Conservation (phyloP, 495 filamentous ascomycete genomes). For the Cetradonia linearis region DNA sequence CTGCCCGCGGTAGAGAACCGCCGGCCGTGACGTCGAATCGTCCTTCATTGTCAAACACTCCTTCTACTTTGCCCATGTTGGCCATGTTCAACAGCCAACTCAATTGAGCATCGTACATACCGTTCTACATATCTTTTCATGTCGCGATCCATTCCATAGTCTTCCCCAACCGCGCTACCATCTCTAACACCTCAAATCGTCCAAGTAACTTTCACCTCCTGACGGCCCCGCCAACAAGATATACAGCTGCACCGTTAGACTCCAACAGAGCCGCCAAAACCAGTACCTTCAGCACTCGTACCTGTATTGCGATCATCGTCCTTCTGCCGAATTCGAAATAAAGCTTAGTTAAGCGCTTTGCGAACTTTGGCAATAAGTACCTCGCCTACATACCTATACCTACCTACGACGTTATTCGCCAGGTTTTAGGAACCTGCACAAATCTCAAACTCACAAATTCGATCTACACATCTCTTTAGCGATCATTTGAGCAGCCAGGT, state of each 20-base stretch:
- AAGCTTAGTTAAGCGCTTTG: conserved; percentile 1
- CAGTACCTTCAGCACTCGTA: neutral
- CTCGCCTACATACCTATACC: neutral
- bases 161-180: neutral
- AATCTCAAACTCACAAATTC: neutral
- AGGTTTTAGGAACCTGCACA: conserved; percentile 5
- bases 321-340: neutral
- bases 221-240: conserved; percentile 2
- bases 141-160: neutral
- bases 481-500: conserved; percentile 12
- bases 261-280: neutral
- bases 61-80: neutral
- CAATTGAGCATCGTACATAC: conserved; percentile 10
- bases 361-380: neutral
- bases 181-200: neutral
- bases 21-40: conserved; percentile 21
- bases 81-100: neutral
- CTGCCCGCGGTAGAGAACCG: conserved; percentile 17
- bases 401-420: neutral
- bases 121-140: neutral
- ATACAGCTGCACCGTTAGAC: neutral
- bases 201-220: neutral
- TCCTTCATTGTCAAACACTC: neutral
- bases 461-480: neutral
- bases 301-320: neutral